A percentile compares a stretch with the other conserved stretches of the same genome.
Evolutionary conservation across 2,329 filamentous ascomycete genomes (phyloP).

Genomic region (Monosporascus sp.): DNA sequence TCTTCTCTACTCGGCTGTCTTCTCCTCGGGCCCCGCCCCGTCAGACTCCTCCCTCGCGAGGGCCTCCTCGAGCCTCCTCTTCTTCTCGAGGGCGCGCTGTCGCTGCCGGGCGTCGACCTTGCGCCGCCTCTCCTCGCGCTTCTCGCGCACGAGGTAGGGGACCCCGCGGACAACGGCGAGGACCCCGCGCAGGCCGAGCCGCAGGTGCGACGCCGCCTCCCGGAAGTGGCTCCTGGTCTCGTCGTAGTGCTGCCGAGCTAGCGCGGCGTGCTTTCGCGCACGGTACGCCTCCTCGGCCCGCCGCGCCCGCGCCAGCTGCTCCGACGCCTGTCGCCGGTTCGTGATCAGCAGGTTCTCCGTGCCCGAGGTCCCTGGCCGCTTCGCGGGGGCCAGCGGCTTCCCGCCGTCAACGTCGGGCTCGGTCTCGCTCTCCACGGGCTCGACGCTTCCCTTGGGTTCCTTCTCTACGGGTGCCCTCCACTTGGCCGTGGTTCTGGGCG

Average conservation of each 20-base stretch:
- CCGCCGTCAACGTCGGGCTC: not conserved
- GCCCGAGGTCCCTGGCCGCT: constrained; percentile 36
- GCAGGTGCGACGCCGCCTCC: constrained; percentile 32
- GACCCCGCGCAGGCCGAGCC: constrained; percentile 26
- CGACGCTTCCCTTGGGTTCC: not conserved
- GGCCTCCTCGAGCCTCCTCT: constrained; percentile 30
- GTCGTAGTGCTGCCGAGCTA: constrained; percentile 31
- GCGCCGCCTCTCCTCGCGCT: constrained; percentile 25
- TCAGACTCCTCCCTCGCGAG: constrained; percentile 5
- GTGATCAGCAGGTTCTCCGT: constrained; percentile 37
- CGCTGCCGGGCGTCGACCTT: constrained; percentile 26
- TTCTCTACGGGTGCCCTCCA: not conserved
- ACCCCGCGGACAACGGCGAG: constrained; percentile 26
- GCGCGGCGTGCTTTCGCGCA: constrained; percentile 34
- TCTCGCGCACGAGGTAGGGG: constrained; percentile 33
- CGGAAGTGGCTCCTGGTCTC: constrained; percentile 36
- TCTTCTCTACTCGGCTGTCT: not conserved
- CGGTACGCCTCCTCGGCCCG: constrained; percentile 37
- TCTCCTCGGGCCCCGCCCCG: not conserved
- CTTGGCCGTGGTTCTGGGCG: not conserved
- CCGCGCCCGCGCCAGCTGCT: constrained; percentile 32
- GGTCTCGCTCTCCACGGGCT: not conserved
- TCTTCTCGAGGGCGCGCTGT: constrained; percentile 27
- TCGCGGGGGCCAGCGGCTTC: constrained; percentile 4
- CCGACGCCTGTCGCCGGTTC: constrained; percentile 32